phyloP scores from a whole-genome alignment of 805 yeast species.

The Alloascoidea africana region DNA sequence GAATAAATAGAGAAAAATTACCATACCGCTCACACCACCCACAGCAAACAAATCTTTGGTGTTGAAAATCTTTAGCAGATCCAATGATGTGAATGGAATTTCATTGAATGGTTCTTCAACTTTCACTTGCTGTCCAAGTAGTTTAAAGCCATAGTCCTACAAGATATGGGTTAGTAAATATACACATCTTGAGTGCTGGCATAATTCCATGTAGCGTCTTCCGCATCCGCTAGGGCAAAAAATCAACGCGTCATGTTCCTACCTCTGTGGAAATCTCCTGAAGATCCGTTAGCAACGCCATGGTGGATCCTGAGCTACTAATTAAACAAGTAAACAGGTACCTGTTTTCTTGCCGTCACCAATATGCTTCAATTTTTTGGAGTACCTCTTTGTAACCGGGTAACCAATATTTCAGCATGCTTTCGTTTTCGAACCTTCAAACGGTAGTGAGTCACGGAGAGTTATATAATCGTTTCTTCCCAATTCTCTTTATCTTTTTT shows the following conservation, averaged over 20 bases:
- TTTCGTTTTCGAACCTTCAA: too few relatives aligned
- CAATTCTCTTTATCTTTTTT: too few relatives aligned
- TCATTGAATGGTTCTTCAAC: slow-evolving; percentile 6
- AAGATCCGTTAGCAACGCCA: slow-evolving; percentile 5
- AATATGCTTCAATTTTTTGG: too few relatives aligned
- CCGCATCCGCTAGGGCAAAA: not conserved
- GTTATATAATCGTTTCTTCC: too few relatives aligned
- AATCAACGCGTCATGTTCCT: slow-evolving; percentile 1
- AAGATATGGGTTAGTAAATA: not conserved
- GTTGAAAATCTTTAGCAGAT: slow-evolving; percentile 13
- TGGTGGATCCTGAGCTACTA: too few relatives aligned
- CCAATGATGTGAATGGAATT: slow-evolving; percentile 8
- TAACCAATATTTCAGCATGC: too few relatives aligned
- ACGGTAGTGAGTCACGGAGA: too few relatives aligned
- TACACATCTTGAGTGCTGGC: not conserved
- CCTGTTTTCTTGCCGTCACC: too few relatives aligned
- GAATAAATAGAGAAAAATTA: not conserved
- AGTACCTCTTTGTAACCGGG: too few relatives aligned
- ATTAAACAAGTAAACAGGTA: too few relatives aligned
- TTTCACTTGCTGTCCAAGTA: slow-evolving; percentile 3
- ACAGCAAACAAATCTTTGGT: slow-evolving; percentile 11
- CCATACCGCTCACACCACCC: slow-evolving; percentile 9
- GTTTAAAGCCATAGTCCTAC: slow-evolving; percentile 12
- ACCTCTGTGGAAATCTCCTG: slow-evolving; percentile 8
- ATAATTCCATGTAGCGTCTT: not conserved